Evolutionary conservation across 768 basidiomycete genomes (phyloP).

Genomic region (Boletus reticulatus): DNA sequence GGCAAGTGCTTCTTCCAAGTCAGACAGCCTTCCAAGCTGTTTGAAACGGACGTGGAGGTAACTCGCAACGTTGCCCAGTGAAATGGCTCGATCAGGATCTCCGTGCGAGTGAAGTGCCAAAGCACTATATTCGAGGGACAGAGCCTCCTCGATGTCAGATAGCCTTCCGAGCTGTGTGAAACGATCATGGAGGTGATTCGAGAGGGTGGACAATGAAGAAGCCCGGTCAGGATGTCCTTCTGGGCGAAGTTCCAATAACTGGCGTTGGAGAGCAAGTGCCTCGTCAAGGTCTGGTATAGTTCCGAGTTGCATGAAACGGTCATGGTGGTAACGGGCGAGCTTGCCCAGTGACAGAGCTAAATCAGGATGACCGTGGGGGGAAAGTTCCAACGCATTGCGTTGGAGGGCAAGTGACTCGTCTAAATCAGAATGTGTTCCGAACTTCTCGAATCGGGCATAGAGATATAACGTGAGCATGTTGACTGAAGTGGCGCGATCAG

Average conservation of each 20-base stretch:
- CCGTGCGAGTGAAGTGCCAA: neutral
- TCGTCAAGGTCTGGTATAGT: neutral
- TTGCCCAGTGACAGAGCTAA: neutral
- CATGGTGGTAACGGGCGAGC: neutral
- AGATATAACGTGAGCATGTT: neutral
- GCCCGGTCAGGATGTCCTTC: neutral
- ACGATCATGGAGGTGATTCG: neutral
- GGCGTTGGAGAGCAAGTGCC: neutral
- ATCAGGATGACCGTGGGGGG: neutral
- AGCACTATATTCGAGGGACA: neutral
- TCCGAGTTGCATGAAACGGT: neutral
- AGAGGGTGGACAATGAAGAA: neutral
- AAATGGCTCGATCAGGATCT: neutral
- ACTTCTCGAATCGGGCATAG: neutral
- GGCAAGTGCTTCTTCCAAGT: neutral
- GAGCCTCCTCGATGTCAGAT: slow-evolving; percentile 1
- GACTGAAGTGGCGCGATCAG: neutral
- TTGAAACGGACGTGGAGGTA: neutral
- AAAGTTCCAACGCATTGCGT: neutral
- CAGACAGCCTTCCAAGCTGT: neutral
- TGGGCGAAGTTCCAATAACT: neutral
- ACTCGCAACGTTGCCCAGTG: neutral
- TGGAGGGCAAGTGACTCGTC: neutral
- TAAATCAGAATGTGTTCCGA: neutral
- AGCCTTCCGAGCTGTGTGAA: neutral